phyloP scores from a whole-genome alignment of 768 basidiomycete species.

The Suillus fuscotomentosus region DNA sequence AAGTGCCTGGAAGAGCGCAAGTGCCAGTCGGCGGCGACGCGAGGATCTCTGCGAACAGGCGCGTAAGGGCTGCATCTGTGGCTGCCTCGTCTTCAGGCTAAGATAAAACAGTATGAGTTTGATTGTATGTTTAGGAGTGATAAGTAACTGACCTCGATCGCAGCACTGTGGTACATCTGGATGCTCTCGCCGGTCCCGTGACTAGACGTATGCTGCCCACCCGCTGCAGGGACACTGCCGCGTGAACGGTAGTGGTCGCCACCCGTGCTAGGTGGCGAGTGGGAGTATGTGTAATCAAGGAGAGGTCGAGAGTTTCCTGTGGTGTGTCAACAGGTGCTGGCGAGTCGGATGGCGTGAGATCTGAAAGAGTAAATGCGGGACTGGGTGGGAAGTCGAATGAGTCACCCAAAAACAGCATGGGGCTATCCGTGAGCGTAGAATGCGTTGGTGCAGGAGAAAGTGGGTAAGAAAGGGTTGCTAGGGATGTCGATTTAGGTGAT shows the following conservation, averaged over 20 bases:
- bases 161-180: slow-evolving; percentile 15
- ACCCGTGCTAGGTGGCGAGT: slow-evolving; percentile 99
- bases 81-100: slow-evolving; percentile 53
- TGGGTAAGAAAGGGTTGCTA: slow-evolving; percentile 33
- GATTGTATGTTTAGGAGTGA: slow-evolving; percentile 17
- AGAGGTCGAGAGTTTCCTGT: slow-evolving; percentile 30
- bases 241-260: slow-evolving; percentile 65
- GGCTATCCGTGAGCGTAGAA: slow-evolving; percentile 36
- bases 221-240: slow-evolving; percentile 91
- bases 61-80: slow-evolving; percentile 35
- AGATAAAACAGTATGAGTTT: slow-evolving; percentile 17
- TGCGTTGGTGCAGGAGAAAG: slow-evolving; percentile 43
- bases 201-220: slow-evolving; percentile 51
- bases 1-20: slow-evolving; percentile 30
- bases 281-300: slow-evolving; percentile 46
- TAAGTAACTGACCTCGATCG: slow-evolving; percentile 35
- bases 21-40: slow-evolving; percentile 31
- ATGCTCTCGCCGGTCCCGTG: slow-evolving; percentile 21
- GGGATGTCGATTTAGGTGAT: slow-evolving; percentile 21
- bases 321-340: slow-evolving; percentile 22
- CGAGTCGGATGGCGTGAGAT: slow-evolving; percentile 35
- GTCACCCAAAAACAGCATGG: slow-evolving; percentile 23
- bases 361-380: slow-evolving; percentile 33
- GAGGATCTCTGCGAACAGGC: slow-evolving; percentile 35
- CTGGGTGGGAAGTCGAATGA: slow-evolving; percentile 37